phyloP scores from a whole-genome alignment of 345 rosid species.

The Eucalyptus paniculata region DNA sequence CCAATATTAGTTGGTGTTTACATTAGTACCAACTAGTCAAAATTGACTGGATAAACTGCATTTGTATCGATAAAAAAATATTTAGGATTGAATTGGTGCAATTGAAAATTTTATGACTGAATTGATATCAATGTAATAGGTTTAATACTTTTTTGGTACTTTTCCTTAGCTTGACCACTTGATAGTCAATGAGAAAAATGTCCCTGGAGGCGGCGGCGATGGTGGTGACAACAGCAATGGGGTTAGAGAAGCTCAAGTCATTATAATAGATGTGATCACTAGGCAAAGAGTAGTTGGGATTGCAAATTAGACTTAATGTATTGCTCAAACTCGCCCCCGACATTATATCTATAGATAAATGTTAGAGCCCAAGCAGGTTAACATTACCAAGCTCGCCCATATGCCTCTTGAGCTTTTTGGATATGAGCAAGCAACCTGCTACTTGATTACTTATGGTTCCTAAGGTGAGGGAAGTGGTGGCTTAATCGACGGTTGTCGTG shows the following conservation, averaged over 20 bases:
- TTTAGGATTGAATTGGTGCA: fast-evolving
- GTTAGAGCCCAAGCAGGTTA: background rate
- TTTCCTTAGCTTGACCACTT: background rate
- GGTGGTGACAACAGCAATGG: background rate
- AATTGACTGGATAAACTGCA: fast-evolving
- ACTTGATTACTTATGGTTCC: background rate
- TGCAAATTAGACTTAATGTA: background rate
- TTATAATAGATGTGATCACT: background rate
- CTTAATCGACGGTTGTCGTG: no score
- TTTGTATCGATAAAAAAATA: no score
- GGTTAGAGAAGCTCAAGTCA: background rate
- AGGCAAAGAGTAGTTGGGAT: background rate
- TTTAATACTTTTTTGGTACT: no score
- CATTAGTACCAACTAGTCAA: fast-evolving
- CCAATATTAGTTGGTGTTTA: fast-evolving
- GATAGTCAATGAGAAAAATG: background rate
- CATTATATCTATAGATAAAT: background rate
- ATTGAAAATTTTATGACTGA: fast-evolving
- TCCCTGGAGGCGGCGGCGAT: fast-evolving
- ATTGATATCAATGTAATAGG: no score
- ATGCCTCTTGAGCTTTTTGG: background rate
- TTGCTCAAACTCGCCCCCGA: background rate
- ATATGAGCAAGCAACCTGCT: background rate
- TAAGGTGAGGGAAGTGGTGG: background rate
- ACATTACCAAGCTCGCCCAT: background rate